Evolutionary conservation across 139 green algal species (phyloP).

Genomic region (Chlorella sp.): DNA sequence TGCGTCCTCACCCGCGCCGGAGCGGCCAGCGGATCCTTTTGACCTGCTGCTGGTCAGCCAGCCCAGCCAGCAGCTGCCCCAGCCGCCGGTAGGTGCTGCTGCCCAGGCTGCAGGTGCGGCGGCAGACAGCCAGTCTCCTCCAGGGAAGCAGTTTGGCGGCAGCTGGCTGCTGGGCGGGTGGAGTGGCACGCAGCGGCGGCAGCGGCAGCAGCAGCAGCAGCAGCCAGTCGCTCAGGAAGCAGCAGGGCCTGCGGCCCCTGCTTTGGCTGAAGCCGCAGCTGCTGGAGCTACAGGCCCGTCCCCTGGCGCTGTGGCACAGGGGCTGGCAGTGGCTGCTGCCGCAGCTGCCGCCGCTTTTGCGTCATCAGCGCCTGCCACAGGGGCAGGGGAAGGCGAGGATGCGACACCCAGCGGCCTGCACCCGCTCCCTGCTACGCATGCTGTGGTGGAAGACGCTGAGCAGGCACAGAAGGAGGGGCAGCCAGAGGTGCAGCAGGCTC

Average conservation of each 20-base stretch:
- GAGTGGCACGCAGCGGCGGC: not conserved
- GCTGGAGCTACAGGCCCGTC: not conserved
- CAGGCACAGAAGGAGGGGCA: not conserved
- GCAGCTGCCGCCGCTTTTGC: too few relatives aligned
- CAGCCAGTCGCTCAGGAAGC: not conserved
- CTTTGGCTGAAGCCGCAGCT: not conserved
- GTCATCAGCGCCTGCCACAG: not conserved
- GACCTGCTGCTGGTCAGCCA: slow-evolving; percentile 22
- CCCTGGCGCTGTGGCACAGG: not conserved
- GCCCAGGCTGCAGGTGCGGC: not conserved
- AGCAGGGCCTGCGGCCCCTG: not conserved
- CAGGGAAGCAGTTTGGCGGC: not conserved
- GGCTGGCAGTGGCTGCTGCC: too few relatives aligned
- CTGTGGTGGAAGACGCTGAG: not conserved
- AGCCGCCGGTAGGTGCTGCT: not conserved
- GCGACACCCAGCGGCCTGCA: slow-evolving; percentile 9
- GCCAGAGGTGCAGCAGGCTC: not conserved
- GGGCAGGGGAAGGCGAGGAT: not conserved
- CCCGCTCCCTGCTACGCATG: not conserved
- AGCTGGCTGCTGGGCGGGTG: slow-evolving; percentile 14
- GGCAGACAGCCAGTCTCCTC: not conserved
- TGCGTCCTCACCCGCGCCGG: too few relatives aligned
- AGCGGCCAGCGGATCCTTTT: not conserved
- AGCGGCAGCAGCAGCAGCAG: not conserved
- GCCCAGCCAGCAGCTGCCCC: not conserved